Evolutionary conservation across 208 protist genomes (phyloP).

Genomic region (Trypanosoma cruzi): DNA sequence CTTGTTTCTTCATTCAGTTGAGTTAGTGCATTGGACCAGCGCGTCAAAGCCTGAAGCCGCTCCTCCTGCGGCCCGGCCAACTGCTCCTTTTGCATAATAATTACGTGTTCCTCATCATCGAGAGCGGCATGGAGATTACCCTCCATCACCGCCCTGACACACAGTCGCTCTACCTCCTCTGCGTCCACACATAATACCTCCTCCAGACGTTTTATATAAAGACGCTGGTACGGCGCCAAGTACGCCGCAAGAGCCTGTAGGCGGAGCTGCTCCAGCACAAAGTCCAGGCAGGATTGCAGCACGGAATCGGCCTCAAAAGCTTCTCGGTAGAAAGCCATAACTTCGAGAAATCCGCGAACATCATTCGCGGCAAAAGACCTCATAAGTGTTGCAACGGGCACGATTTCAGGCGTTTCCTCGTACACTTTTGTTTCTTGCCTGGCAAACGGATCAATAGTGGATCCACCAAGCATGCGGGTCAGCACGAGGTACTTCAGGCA

Average conservation of each 20-base stretch:
- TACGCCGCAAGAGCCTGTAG: slow-evolving; percentile 90
- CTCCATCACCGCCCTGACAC: slow-evolving; percentile 93
- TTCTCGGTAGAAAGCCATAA: slow-evolving; percentile 67
- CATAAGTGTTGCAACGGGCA: slow-evolving; percentile 92
- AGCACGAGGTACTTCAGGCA: slow-evolving; percentile 95
- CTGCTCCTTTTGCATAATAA: slow-evolving; percentile 33
- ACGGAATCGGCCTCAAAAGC: slow-evolving; percentile 88
- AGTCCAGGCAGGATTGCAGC: slow-evolving; percentile 90
- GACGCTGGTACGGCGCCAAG: slow-evolving; percentile 87
- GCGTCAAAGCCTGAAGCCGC: slow-evolving; percentile 24
- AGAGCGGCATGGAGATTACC: slow-evolving; percentile 62
- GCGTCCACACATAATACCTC: slow-evolving; percentile 76
- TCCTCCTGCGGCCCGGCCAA: slow-evolving; percentile 11
- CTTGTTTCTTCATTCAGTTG: slow-evolving; percentile 13
- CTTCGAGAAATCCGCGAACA: slow-evolving; percentile 84
- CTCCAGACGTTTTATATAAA: slow-evolving; percentile 46
- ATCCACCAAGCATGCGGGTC: slow-evolving; percentile 83
- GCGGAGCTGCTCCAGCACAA: slow-evolving; percentile 92
- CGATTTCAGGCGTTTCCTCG: slow-evolving; percentile 89
- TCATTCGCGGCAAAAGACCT: slow-evolving; percentile 66
- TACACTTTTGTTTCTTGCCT: slow-evolving; percentile 91
- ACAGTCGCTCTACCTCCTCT: slow-evolving; percentile 87
- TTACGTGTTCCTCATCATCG: slow-evolving; percentile 35
- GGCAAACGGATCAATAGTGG: slow-evolving; percentile 94
- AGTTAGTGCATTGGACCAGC: slow-evolving; percentile 31